These are phyloP conservation scores for Tolypocladium paradoxum DNA, from an alignment of 2,329 filamentous ascomycete genomes.

Conservation along the genomic window DNA sequence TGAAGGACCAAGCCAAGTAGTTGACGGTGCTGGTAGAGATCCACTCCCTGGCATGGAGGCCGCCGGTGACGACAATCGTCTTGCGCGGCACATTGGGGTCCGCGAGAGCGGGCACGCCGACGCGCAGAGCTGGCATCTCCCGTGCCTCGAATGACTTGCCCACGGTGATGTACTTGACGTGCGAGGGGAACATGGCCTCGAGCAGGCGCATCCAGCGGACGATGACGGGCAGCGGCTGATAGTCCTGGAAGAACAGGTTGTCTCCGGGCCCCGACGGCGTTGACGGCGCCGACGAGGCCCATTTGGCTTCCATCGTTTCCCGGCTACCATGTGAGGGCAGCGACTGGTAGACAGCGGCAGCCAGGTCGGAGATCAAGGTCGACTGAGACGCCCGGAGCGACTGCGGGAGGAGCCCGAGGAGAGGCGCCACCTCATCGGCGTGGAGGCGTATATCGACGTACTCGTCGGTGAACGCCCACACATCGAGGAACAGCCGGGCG, in stretches of 20 bases:
- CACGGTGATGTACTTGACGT: constrained; percentile 62
- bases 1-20: constrained; percentile 80
- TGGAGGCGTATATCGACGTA: constrained; percentile 79
- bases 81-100: constrained; percentile 44
- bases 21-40: constrained; percentile 86
- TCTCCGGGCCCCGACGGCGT: constrained; percentile 31
- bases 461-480: constrained; percentile 75
- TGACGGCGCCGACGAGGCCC: constrained; percentile 16
- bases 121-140: constrained; percentile 69
- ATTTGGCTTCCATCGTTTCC: constrained; percentile 12
- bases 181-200: constrained; percentile 78
- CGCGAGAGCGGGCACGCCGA: constrained; percentile 47
- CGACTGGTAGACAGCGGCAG: constrained; percentile 58
- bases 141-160: constrained; percentile 84
- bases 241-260: constrained; percentile 84
- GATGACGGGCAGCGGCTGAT: constrained; percentile 76
- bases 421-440: constrained; percentile 63
- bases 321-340: constrained; percentile 13
- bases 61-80: constrained; percentile 73
- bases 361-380: constrained; percentile 70
- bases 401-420: constrained; percentile 66
- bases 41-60: constrained; percentile 93
- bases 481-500: constrained; percentile 69
- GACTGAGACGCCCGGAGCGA: constrained; percentile 63
- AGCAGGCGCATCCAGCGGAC: constrained; percentile 87